Evolutionary conservation across 1,284 basidiomycete species (phyloP).

Genomic region (Schizopora paradoxa): DNA sequence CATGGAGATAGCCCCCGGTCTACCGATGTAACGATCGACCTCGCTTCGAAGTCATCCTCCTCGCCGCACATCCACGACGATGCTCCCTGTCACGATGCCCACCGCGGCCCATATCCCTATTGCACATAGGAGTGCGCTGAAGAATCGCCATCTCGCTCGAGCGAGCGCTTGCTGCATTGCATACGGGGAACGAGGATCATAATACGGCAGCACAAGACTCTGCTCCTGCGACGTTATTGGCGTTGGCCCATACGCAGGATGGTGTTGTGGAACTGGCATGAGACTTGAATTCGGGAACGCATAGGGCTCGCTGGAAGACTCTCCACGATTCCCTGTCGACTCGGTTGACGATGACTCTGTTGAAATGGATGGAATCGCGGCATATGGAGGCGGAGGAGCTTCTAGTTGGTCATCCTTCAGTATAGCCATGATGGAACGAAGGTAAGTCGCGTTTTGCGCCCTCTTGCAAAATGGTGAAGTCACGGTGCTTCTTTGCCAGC

Average conservation of each 20-base stretch:
- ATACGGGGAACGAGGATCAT: constrained; percentile 41
- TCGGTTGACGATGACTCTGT: no score
- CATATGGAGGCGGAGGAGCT: constrained; percentile 15
- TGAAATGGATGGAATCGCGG: constrained; percentile 11
- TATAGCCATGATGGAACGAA: background rate
- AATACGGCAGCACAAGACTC: constrained; percentile 35
- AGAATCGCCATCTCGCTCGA: constrained; percentile 42
- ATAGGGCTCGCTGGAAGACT: no score
- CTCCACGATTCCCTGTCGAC: no score
- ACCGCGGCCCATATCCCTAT: constrained; percentile 31
- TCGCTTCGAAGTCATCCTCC: no score
- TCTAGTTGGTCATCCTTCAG: constrained; percentile 7
- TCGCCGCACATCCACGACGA: constrained; percentile 19
- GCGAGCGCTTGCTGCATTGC: constrained; percentile 39
- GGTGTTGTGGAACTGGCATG: background rate
- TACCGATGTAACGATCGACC: no score
- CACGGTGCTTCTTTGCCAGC: no score
- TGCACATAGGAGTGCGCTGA: constrained; percentile 36
- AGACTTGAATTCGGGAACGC: no score
- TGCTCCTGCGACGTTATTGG: constrained; percentile 16
- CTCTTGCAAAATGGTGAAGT: no score
- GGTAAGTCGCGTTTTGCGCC: no score
- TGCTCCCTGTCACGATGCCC: constrained; percentile 26
- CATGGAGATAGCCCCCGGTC: no score
- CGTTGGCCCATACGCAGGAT: constrained; percentile 17